Base-by-base conservation (phyloP, 78 protist species). In the Emiliania huxleyi region DNA sequence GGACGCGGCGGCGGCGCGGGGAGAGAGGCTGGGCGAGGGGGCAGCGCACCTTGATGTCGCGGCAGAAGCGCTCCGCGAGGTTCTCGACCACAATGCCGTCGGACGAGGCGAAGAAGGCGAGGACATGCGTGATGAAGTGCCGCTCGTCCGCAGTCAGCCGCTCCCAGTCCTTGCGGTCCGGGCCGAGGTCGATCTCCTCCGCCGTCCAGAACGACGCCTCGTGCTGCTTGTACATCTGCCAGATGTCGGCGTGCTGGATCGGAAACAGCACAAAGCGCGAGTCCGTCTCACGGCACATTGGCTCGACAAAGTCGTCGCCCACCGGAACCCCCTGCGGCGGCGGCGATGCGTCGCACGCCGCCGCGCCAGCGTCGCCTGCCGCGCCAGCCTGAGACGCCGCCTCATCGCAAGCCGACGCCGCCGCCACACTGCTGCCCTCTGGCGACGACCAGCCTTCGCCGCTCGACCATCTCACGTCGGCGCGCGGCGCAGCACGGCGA, bases 41-140 rank as follows among this genome's bases (percentile, higher is more conserved):
- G 56, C 26, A 49, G 56, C 56, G 56, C 56, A 18, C 12, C 83
- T 98, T 96, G 48, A 99, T n/a, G 48, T 99, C 99, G 23, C 46
- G 35, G 94, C 87, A 91, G 97, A 99, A 99, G 52, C 96, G 91
- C 79, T 88, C 89, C 38, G 99, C 98, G 43, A 98, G 96, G 92
- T 99, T 99, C 97, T 99, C 99, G 91, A 95, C 91, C 38, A 99
- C 99, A 62, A 99, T 99, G 91, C 99, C 99, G 81, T 98, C 99
- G 42, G 95, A 73, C 29, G 99, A 98, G 8, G 99, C 99, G 56
- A 98, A 98, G 97, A 98, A 98, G 29, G 99, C 99, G 44, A 98
- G 96, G 26, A 98, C 98, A 91, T 95, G 96, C 79, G 90, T 88
- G 92, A 98, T 96, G 95, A 98, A 98, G 95, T 97, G 97, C 42